Percentiles rank a stretch among this genome's conserved stretches.
phyloP scores from a whole-genome alignment of 768 basidiomycete species.

The Tricholoma bakamatsutake region DNA sequence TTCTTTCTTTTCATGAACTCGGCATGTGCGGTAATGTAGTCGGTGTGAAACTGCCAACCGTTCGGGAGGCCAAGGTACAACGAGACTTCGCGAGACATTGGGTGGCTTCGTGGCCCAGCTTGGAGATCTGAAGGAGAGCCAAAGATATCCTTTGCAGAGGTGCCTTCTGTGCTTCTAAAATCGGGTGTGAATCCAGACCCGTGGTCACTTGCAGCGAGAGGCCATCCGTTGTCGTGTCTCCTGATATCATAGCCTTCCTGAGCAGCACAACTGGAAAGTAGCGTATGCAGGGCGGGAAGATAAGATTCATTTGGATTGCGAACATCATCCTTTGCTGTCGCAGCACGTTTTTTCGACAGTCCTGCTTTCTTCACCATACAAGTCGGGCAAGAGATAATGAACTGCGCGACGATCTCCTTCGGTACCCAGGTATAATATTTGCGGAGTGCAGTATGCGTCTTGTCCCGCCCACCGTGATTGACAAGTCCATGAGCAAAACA shows the following conservation, averaged over 20 bases:
- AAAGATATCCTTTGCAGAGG: background rate
- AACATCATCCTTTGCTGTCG: conserved; percentile 4
- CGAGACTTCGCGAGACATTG: conserved; percentile 43
- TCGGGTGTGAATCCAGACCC: conserved; percentile 3
- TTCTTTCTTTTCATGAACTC: conserved; percentile 24
- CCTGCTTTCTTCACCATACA: conserved; percentile 49
- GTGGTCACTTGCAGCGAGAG: background rate
- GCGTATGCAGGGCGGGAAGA: conserved; percentile 16
- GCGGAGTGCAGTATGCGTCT: conserved; percentile 61
- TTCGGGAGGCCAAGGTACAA: conserved; percentile 41
- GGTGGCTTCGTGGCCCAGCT: conserved; percentile 15
- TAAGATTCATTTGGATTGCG: conserved; percentile 10
- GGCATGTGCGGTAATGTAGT: conserved; percentile 30
- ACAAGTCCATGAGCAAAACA: conserved; percentile 64
- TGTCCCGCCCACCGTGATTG: conserved; percentile 75
- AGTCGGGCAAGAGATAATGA: conserved; percentile 75
- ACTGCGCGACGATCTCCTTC: conserved; percentile 75
- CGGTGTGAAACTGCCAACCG: conserved; percentile 39
- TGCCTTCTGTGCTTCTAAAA: background rate
- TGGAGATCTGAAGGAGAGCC: conserved; percentile 5
- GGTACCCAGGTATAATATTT: conserved; percentile 79
- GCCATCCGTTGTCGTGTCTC: background rate
- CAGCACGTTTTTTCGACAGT: conserved; percentile 13
- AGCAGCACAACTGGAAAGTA: conserved; percentile 9
- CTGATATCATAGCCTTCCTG: background rate